Conservation (phyloP, 2,329 filamentous ascomycete genomes). For the Penicillium sp. region DNA sequence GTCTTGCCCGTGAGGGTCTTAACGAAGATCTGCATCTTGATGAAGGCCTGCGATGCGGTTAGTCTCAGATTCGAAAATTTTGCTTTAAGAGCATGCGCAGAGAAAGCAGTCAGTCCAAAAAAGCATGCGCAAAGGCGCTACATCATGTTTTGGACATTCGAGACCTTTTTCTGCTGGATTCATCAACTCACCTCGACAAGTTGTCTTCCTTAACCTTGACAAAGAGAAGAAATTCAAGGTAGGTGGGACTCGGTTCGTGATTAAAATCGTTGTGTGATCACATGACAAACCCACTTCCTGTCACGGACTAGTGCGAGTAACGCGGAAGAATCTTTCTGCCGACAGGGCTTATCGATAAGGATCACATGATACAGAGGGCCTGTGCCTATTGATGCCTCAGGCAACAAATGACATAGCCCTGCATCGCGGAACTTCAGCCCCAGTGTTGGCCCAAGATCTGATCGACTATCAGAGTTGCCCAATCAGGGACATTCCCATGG, state of each 20-base stretch:
- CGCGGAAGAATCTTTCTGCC: not conserved
- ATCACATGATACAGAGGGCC: not conserved
- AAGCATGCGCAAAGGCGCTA: constrained; percentile 3
- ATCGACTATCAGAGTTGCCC: constrained; percentile 14
- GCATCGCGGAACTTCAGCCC: constrained; percentile 4
- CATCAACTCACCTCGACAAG: constrained; percentile 56
- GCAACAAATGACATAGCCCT: constrained; percentile 12
- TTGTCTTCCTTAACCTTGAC: constrained; percentile 62
- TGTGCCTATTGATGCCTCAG: not conserved
- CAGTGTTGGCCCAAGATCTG: constrained; percentile 9
- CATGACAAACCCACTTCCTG: constrained; percentile 17
- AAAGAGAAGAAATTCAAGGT: constrained; percentile 26
- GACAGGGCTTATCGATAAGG: not conserved
- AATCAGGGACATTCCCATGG: constrained; percentile 17
- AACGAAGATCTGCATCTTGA: constrained; percentile 57
- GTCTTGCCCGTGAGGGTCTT: constrained; percentile 94
- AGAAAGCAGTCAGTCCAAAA: not conserved
- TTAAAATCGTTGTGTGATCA: constrained; percentile 46
- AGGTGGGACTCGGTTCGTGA: constrained; percentile 26
- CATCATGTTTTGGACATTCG: constrained; percentile 1
- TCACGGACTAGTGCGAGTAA: not conserved
- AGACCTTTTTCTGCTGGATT: not conserved
- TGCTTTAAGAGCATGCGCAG: not conserved
- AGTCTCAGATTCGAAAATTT: constrained; percentile 12
- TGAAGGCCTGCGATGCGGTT: constrained; percentile 40